Evolutionary conservation across 768 basidiomycete species (phyloP), one percentile per base, ranked within the genome.

Genomic region (Hygrophoropsis aurantiaca): DNA sequence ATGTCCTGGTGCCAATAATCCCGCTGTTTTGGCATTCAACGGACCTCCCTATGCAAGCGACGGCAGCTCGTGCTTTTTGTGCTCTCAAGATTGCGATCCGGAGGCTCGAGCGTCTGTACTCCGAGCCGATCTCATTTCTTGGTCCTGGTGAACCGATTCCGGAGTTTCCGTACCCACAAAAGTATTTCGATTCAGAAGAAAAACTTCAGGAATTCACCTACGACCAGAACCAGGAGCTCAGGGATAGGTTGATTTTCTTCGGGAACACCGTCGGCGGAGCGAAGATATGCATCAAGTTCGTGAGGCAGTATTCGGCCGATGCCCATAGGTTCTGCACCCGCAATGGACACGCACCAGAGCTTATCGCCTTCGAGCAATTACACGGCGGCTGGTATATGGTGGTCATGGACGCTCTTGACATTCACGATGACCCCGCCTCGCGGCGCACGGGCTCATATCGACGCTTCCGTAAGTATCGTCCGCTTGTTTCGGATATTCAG

Each of bases 221-320:
- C 44, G 10, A 21, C 37, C 47, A 23, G 9, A n/a, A n/a, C n/a
- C 35, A 47, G 8, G 18, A 50, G 32, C 2, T 32, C 5, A 30
- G 41, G 10, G 47, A 51, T 19, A 60, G 56, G 24, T 49, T 59
- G 10, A 15, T 63, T 35, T 62, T 60, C 50, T 59, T 53, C 26
- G 49, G 53, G 18, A 35, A 15, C 2, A 35, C 40, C 5, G 3
- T 4, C 7, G 40, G 40, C 13, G 13, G 24, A 3, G 23, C 23
- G 3, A 20, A 18, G 3, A 42, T 58, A 19, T 44, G 40, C 34
- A 40, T 58, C 30, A 58, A 58, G 40, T 58, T 58, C 30, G 51
- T 41, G 20, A 40, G 40, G 15, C 18, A 0, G 11, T 58, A 58
- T 43, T 53, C 49, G 3, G 18, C 36, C 15, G 60, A 53, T 9